Evolutionary conservation across 768 basidiomycete species (phyloP), one percentile per base, ranked within the genome.

Genomic region (Pleurotus eryngii): DNA sequence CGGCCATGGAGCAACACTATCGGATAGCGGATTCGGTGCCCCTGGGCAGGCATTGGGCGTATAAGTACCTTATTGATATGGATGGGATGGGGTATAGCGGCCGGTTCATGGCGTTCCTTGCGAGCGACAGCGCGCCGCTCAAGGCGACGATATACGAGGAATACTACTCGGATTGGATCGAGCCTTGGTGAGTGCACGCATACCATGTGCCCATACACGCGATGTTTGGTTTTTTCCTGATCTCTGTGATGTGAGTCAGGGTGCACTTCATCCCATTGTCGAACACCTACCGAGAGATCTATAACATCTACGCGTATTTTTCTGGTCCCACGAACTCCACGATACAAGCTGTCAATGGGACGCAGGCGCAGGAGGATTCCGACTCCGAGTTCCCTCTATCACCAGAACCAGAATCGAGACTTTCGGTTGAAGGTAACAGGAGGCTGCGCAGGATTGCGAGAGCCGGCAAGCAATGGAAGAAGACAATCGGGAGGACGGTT

Each of bases 81-180:
- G 95, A 97, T 65, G 95, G 96, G 14, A 95, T 95, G 90, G 88
- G 91, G 17, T 98, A 98, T 70, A 93, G 89, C 24, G 95, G 88
- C 2, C 80, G 93, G 11, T 95, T 97, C 69, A 85, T 93, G 80
- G 81, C 87, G 0, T 85, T 92, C 67, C 71, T 94, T 64, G 88
- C 87, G 43, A 94, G 89, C 54, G 93, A 96, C 68, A 92, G 92
- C 60, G 91, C 86, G 2, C 91, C 93, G 8, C 71, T 98, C 59
- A 98, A 98, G 73, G 80, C 89, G 17, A 95, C 93, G 0, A 86
- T 97, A 2, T 96, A 96, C 68, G 83, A 87, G 38, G 96, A 98
- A 68, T 98, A 84, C 72, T 95, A 87, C 72, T 85, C 82, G 1
- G 93, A 90, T 56, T 95, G 95, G 92, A 84, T 95, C 40, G 86